These are phyloP conservation scores for Diaporthe sp. DNA, from an alignment of 2,329 filamentous ascomycete species.

Conservation along the genomic window DNA sequence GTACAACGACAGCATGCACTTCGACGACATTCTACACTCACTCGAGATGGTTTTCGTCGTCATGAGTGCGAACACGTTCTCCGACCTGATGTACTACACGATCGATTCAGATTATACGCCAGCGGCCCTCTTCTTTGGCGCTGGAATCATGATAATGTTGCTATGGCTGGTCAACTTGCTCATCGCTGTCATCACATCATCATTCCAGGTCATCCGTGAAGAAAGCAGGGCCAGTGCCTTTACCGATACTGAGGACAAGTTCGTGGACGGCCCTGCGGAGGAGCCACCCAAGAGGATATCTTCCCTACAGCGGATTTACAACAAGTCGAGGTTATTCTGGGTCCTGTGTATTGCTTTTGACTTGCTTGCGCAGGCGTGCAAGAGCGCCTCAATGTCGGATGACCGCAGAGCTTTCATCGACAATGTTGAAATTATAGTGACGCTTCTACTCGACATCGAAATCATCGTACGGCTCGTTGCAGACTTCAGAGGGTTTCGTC, in stretches of 20 bases:
- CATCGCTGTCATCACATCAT: conserved; percentile 98
- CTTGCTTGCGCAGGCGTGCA: conserved; percentile 82
- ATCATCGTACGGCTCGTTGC: conserved; percentile 83
- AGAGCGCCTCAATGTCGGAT: conserved; percentile 81
- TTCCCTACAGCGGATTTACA: conserved; percentile 77
- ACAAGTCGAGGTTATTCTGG: conserved; percentile 84
- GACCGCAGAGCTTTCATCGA: conserved; percentile 76
- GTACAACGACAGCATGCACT: conserved; percentile 88
- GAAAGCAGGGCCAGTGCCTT: conserved; percentile 96
- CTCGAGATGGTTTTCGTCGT: conserved; percentile 96
- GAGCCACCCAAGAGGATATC: conserved; percentile 59
- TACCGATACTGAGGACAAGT: conserved; percentile 76
- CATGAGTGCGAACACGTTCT: conserved; percentile 98
- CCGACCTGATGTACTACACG: conserved; percentile 93
- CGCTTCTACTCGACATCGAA: conserved; percentile 83
- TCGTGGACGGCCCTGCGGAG: conserved; percentile 54
- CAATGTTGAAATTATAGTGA: conserved; percentile 80
- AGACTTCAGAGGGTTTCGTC: conserved; percentile 87
- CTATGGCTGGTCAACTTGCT: conserved; percentile 95
- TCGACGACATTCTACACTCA: conserved; percentile 94
- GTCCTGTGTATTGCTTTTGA: conserved; percentile 84
- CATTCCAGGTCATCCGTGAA: conserved; percentile 97
- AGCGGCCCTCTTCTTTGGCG: conserved; percentile 82
- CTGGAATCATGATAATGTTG: conserved; percentile 89
- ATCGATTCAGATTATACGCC: conserved; percentile 92